Conservation (phyloP, 176 grass and related monocot genomes). For the Oryza meyeriana region DNA sequence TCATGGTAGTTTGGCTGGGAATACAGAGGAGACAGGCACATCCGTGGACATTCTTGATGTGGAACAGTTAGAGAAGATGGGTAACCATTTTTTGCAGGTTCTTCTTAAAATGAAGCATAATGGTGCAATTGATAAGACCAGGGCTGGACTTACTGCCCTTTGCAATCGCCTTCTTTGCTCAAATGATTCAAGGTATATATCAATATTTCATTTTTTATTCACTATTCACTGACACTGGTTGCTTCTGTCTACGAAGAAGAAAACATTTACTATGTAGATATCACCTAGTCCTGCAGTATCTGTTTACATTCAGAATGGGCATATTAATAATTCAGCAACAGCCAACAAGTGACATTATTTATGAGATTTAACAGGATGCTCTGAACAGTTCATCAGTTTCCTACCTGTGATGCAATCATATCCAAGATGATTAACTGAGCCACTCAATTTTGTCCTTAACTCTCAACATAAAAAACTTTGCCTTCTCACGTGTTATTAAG, state of each 20-base stretch:
- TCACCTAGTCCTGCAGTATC: background rate
- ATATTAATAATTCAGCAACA: background rate
- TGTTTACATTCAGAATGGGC: constrained; percentile 17
- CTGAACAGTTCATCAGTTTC: background rate
- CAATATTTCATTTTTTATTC: background rate
- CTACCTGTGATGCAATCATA: constrained; percentile 22
- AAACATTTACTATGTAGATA: background rate
- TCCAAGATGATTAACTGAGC: constrained; percentile 19
- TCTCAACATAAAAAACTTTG: background rate
- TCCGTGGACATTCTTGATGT: constrained; percentile 68
- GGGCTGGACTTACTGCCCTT: constrained; percentile 94
- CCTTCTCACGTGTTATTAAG: background rate
- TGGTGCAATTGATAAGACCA: constrained; percentile 98
- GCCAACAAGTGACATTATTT: background rate
- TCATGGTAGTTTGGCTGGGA: constrained; percentile 29
- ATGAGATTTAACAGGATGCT: background rate
- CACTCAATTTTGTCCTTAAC: background rate
- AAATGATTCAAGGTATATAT: constrained; percentile 81
- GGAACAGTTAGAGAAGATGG: constrained; percentile 79
- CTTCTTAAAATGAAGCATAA: constrained; percentile 99
- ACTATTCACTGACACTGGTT: background rate
- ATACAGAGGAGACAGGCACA: constrained; percentile 25
- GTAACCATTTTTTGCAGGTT: constrained; percentile 92
- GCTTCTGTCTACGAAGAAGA: background rate
- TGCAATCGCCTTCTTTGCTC: constrained; percentile 98